phyloP scores from a whole-genome alignment of 2,329 filamentous ascomycete species.

The Stachybotrys echinatus region DNA sequence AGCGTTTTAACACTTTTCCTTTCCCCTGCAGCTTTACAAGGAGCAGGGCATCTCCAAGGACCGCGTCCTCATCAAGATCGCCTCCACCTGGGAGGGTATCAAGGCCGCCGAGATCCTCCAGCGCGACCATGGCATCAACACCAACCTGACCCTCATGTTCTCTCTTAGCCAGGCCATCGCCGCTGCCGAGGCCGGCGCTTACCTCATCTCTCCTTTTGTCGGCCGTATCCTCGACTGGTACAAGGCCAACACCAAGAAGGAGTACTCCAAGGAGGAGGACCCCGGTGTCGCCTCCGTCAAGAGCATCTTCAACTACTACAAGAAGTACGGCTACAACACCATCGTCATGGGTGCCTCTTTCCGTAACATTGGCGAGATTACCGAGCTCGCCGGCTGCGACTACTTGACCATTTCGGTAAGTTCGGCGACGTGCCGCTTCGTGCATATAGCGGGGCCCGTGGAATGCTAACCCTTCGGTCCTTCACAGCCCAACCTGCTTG shows the following conservation, averaged over 20 bases:
- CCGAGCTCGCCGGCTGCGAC: constrained; percentile 95
- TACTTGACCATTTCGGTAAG: constrained; percentile 95
- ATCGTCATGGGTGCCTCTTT: constrained; percentile 99
- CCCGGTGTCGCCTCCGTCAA: constrained; percentile 93
- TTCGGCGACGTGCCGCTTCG: constrained; percentile 13
- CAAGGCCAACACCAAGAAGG: constrained; percentile 94
- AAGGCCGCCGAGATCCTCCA: constrained; percentile 97
- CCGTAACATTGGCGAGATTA: constrained; percentile 94
- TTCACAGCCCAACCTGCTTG: constrained; percentile 79
- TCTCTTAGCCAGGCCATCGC: constrained; percentile 90
- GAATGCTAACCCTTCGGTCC: constrained; percentile 8
- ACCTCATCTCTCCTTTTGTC: constrained; percentile 98
- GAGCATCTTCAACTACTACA: constrained; percentile 99
- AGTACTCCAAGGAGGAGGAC: constrained; percentile 84
- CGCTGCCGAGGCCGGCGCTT: constrained; percentile 89
- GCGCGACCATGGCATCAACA: constrained; percentile 93
- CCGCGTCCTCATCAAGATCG: constrained; percentile 96
- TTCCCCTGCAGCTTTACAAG: constrained; percentile 88
- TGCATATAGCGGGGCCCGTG: background rate
- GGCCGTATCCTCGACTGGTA: constrained; percentile 99
- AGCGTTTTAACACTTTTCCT: too few relatives aligned
- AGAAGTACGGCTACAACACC: constrained; percentile 98
- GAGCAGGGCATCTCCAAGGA: constrained; percentile 86
- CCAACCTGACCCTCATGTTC: constrained; percentile 99
- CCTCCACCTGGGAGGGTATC: constrained; percentile 99